These are phyloP conservation scores for Tylopilus plumbeoviolaceoides DNA, from an alignment of 768 basidiomycete species.

Conservation along the genomic window DNA sequence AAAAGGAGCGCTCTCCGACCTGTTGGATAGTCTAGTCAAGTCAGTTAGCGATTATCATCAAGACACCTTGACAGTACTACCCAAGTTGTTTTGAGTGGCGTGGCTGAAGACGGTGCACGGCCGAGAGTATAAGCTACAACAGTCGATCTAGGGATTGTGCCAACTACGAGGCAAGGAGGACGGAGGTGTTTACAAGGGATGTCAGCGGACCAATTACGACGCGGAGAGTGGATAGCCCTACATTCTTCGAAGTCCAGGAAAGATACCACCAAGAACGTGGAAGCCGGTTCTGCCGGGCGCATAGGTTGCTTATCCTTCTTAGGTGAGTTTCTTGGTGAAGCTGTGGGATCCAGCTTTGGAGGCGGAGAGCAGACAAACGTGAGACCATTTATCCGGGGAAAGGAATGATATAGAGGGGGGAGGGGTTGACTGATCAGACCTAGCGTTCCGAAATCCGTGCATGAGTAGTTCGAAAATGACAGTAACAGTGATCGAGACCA, in stretches of 20 bases:
- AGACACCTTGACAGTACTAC: slow-evolving; percentile 24
- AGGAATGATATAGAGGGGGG: slow-evolving; percentile 39
- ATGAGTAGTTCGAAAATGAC: slow-evolving; percentile 3
- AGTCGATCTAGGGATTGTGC: slow-evolving; percentile 35
- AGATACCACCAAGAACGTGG: slow-evolving; percentile 47
- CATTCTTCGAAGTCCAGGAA: slow-evolving; percentile 63
- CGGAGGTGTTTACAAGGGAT: slow-evolving; percentile 23
- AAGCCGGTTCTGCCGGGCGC: slow-evolving; percentile 25
- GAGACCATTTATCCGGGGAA: slow-evolving; percentile 39
- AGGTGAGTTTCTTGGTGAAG: slow-evolving; percentile 25
- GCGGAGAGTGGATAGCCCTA: slow-evolving; percentile 29
- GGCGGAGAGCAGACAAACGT: slow-evolving; percentile 43
- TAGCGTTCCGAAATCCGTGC: slow-evolving; percentile 17
- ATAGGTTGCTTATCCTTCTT: slow-evolving; percentile 24
- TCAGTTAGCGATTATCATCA: slow-evolving; percentile 2
- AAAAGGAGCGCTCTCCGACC: slow-evolving; percentile 38
- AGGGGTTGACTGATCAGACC: slow-evolving; percentile 43
- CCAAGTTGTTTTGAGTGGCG: slow-evolving; percentile 34
- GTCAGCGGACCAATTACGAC: background rate
- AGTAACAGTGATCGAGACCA: slow-evolving; percentile 11
- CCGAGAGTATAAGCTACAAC: slow-evolving; percentile 29
- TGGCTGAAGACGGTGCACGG: slow-evolving; percentile 30
- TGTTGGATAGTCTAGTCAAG: slow-evolving; percentile 19
- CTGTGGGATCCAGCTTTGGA: slow-evolving; percentile 22
- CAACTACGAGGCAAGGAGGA: slow-evolving; percentile 35